Evolutionary conservation across 2,329 filamentous ascomycete genomes (phyloP).

Genomic region (Metarhizium rileyi): DNA sequence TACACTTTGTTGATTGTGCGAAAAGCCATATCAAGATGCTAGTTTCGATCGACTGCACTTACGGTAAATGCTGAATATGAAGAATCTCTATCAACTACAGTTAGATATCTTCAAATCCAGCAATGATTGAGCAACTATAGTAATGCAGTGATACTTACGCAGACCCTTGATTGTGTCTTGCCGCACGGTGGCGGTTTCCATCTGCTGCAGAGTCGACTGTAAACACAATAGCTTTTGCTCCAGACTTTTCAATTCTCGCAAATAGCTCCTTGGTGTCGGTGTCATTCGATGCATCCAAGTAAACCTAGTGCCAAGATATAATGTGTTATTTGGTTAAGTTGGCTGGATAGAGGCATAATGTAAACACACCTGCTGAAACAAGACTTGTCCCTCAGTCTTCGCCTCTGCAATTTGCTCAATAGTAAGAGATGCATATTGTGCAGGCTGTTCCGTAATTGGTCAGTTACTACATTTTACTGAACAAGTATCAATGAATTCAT

Average conservation of each 20-base stretch:
- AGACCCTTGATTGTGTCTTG: constrained; percentile 28
- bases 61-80: not conserved
- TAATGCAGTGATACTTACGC: constrained; percentile 14
- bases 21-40: no score
- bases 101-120: not conserved
- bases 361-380: constrained; percentile 26
- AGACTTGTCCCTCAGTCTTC: constrained; percentile 25
- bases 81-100: not conserved
- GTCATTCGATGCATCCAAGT: not conserved
- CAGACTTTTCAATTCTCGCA: constrained; percentile 20
- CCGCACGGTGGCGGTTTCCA: constrained; percentile 30
- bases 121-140: not conserved
- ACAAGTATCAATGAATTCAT: constrained; percentile 19
- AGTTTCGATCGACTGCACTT: not conserved
- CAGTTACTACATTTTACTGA: not conserved
- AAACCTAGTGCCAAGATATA: not conserved
- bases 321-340: constrained; percentile 11
- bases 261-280: constrained; percentile 7
- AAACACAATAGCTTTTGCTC: constrained; percentile 27
- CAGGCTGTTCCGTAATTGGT: not conserved
- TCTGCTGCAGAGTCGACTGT: constrained; percentile 30
- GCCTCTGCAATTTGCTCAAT: constrained; percentile 28
- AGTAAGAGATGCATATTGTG: constrained; percentile 14
- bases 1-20: no score
- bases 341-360: not conserved